Percentiles rank a stretch among this genome's conserved stretches.
Evolutionary conservation across 2,329 filamentous ascomycete genomes (phyloP).

Genomic region (Colletotrichum endophyticum): DNA sequence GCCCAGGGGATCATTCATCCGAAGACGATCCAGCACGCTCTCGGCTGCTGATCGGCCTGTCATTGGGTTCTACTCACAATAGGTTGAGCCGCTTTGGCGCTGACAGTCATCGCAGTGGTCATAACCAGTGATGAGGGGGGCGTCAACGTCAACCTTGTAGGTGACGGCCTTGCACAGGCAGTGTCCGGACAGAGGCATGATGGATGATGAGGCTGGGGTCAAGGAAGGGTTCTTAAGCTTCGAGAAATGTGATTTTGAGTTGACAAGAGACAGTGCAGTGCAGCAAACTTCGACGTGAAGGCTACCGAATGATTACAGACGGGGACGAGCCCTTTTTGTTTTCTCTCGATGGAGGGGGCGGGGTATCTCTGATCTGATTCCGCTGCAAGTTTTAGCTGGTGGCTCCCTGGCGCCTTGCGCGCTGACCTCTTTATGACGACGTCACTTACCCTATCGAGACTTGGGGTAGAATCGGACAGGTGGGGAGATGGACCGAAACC

Average conservation of each 20-base stretch:
- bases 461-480: not conserved
- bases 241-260: not conserved
- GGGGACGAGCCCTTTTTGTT: slow-evolving; percentile 7
- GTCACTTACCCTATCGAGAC: slow-evolving; percentile 16
- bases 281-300: not conserved
- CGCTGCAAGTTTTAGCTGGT: slow-evolving; percentile 12
- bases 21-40: not conserved
- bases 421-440: slow-evolving; percentile 16
- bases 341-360: slow-evolving; percentile 3
- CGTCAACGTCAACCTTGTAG: slow-evolving; percentile 64
- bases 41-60: not conserved
- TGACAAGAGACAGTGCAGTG: not conserved
- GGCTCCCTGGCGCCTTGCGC: not conserved
- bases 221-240: not conserved
- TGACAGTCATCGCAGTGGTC: slow-evolving; percentile 79
- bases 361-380: slow-evolving; percentile 13
- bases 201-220: slow-evolving; percentile 25
- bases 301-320: not conserved
- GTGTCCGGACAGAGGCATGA: slow-evolving; percentile 71
- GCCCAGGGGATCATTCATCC: not conserved
- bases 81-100: slow-evolving; percentile 71
- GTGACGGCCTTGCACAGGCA: slow-evolving; percentile 75
- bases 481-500: slow-evolving; percentile 10
- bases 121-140: slow-evolving; percentile 62
- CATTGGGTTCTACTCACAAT: slow-evolving; percentile 52